Conservation (phyloP, 345 rosid species). For the Eutrema heterophyllum region DNA sequence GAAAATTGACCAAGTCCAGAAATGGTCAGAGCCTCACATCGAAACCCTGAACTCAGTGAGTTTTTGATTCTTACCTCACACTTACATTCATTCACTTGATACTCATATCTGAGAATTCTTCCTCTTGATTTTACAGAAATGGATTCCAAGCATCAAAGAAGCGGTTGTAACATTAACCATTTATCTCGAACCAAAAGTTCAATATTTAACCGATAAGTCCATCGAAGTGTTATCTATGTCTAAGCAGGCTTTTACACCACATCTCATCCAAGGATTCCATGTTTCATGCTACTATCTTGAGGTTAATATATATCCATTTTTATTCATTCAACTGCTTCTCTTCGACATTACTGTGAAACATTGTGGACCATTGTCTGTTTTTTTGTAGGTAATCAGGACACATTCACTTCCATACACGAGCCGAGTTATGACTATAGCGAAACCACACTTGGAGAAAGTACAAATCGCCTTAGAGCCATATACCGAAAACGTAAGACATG, state of each 20-base stretch:
- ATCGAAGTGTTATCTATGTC: conserved; percentile 32
- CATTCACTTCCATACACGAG: conserved; percentile 33
- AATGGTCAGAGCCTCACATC: conserved; percentile 32
- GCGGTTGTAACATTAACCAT: conserved; percentile 24
- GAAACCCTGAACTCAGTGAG: conserved; percentile 34
- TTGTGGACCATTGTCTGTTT: not conserved
- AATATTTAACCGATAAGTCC: conserved; percentile 29
- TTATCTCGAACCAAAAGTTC: conserved; percentile 32
- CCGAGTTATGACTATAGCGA: conserved; percentile 26
- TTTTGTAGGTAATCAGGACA: conserved; percentile 33
- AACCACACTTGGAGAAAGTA: conserved; percentile 33
- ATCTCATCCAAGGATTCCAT: conserved; percentile 28
- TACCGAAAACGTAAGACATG: conserved; percentile 16
- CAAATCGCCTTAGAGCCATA: conserved; percentile 37
- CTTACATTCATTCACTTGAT: not conserved
- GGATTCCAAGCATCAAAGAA: conserved; percentile 41
- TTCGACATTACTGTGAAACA: not conserved
- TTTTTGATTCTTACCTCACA: conserved; percentile 1
- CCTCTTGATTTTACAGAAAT: conserved; percentile 28
- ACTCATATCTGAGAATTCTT: not conserved
- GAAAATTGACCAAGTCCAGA: conserved; percentile 28
- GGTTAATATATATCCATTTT: conserved; percentile 20
- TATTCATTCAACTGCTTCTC: not conserved
- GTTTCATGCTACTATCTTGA: conserved; percentile 28
- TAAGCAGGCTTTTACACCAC: conserved; percentile 27